Conservation (phyloP, 2,329 filamentous ascomycete genomes). For the Meredithiella fracta region DNA sequence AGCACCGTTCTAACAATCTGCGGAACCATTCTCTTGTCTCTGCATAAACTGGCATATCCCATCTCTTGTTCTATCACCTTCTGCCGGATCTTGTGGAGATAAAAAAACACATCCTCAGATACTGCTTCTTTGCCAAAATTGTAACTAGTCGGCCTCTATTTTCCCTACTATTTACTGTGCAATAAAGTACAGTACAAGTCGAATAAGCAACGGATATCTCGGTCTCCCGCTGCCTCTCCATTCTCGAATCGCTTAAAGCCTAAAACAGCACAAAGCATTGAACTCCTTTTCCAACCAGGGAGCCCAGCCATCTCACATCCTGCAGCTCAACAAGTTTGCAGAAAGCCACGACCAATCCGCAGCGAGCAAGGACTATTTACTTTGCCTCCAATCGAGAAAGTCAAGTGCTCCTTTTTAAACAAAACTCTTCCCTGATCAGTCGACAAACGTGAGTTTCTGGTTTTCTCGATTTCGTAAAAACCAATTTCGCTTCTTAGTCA, state of each 20-base stretch:
- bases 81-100: background rate
- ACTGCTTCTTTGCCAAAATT: background rate
- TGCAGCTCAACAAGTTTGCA: background rate
- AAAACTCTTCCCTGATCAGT: background rate
- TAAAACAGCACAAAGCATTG: background rate
- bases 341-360: background rate
- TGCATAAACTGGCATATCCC: background rate
- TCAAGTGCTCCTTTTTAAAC: background rate
- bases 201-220: background rate
- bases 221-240: background rate
- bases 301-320: constrained; percentile 1
- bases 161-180: background rate
- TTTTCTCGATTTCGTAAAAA: background rate
- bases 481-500: background rate
- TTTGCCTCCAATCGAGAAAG: background rate
- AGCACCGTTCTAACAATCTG: background rate
- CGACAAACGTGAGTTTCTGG: background rate
- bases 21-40: background rate
- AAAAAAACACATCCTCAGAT: background rate
- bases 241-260: background rate
- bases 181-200: background rate
- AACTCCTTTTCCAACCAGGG: constrained; percentile 2
- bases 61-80: background rate
- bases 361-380: background rate
- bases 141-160: background rate